Conservation (phyloP, 148 eudicot genomes). For the Rhododendron griersonianum region DNA sequence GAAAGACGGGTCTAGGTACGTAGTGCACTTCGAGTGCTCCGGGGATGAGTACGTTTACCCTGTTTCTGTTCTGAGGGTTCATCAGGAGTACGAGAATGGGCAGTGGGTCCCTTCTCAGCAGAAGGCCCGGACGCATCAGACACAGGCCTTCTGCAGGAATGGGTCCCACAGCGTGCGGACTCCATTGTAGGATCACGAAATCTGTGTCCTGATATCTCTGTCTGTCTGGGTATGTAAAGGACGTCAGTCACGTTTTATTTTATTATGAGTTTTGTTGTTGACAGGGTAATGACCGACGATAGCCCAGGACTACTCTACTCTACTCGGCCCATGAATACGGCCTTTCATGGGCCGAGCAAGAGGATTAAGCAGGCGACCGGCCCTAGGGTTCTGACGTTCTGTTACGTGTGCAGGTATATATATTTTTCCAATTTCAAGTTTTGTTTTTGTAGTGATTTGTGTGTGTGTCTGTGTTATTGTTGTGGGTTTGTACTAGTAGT, state of each 20-base stretch:
- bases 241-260: too few relatives aligned
- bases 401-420: too few relatives aligned
- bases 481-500: neutral
- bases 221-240: neutral
- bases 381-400: too few relatives aligned
- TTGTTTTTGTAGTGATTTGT: too few relatives aligned
- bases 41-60: slow-evolving; percentile 21
- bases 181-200: neutral
- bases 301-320: too few relatives aligned
- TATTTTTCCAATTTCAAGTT: too few relatives aligned
- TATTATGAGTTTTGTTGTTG: too few relatives aligned
- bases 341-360: too few relatives aligned
- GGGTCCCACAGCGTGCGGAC: neutral
- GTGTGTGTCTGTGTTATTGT: neutral
- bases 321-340: too few relatives aligned
- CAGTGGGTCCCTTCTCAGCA: slow-evolving; percentile 14
- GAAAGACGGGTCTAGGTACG: neutral
- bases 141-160: neutral
- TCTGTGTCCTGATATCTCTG: neutral
- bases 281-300: too few relatives aligned
- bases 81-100: slow-evolving; percentile 19
- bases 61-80: slow-evolving; percentile 16
- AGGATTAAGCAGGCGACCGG: too few relatives aligned
- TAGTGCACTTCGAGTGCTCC: slow-evolving; percentile 21
- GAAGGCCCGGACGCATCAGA: neutral